Base-by-base conservation (phyloP, 257 asterid species). In the Handroanthus guayacan region DNA sequence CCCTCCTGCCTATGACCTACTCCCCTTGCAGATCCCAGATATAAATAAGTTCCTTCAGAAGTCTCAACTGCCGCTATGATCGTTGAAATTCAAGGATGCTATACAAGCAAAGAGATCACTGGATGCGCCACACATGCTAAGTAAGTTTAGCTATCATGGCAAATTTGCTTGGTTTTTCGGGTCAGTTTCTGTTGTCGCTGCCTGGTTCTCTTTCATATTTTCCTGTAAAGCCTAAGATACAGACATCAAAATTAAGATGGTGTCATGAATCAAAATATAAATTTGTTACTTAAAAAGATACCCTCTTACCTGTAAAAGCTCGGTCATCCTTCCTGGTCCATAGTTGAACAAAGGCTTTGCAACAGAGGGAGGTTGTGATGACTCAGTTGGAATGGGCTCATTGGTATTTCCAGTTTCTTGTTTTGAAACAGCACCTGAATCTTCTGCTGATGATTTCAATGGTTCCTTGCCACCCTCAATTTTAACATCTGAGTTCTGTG, bases 261-360 rank as follows among this genome's bases (percentile, higher is more conserved):
- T 31, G 76, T 10, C 16, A 34, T 48, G 0, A 76, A 48, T 36
- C 7, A 10, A n/a, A 63, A 20, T 61, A 44, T 13, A 18, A 43
- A 36, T 72, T 31, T 45, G 13, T 20, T 31, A 65, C 3, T 56
- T 61, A 6, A n/a, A 25, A 9, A 11, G 17, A 41, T 62, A 17
- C 67, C 16, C 7, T 48, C 56, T 79, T 74, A 92, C 98, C 96
- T 91, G 92, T 72, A 95, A 82, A 71, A 95, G 97, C 85, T 92
- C 98, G 14, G 97, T 87, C 98, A 95, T 92, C 69, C 91, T 91
- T 74, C 99, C 97, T n/a, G 88, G 39, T 34, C 87, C 91, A 66
- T 74, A 86, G 62, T 43, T 79, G 84, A 79, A 84, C 76, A 80
- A 72, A 16, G 91, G 87, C 62, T 84, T 82, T 0, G 84, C 20